Conservation (phyloP, 2,329 filamentous ascomycete species). For the Colletotrichum musicola region DNA sequence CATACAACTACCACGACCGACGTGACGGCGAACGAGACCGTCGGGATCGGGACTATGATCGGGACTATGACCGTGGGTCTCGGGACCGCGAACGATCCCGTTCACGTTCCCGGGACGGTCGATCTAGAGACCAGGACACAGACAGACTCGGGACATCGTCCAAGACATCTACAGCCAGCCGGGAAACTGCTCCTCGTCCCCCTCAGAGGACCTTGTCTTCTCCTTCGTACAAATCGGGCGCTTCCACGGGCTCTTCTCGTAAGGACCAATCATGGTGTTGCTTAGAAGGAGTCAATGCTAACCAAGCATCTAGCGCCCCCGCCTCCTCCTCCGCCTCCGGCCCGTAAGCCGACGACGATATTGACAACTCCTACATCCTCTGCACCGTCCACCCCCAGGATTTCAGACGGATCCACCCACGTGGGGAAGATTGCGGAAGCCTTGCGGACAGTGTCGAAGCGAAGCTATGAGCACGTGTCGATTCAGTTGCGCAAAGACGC, state of each 20-base stretch:
- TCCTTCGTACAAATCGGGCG: conserved; percentile 6
- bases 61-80: conserved; percentile 10
- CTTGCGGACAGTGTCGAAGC: conserved; percentile 9
- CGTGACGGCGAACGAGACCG: conserved; percentile 34
- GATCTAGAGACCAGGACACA: neutral
- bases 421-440: conserved; percentile 11
- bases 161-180: neutral
- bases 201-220: conserved; percentile 13
- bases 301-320: conserved; percentile 4
- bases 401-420: neutral
- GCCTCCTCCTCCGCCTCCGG: neutral
- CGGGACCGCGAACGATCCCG: conserved; percentile 38
- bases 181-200: conserved; percentile 4
- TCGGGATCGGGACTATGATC: conserved; percentile 8
- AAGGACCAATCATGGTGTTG: neutral
- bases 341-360: neutral
- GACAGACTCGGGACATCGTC: neutral
- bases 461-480: conserved; percentile 15
- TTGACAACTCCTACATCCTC: conserved; percentile 14
- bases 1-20: conserved; percentile 22
- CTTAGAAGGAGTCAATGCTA: neutral
- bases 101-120: no score
- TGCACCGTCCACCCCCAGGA: conserved; percentile 1
- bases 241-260: neutral
- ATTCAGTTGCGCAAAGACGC: conserved; percentile 14